These are phyloP conservation scores for Thuidium tamariscinum DNA, from an alignment of 225 moss, liverwort and hornwort species.

Conservation along the genomic window DNA sequence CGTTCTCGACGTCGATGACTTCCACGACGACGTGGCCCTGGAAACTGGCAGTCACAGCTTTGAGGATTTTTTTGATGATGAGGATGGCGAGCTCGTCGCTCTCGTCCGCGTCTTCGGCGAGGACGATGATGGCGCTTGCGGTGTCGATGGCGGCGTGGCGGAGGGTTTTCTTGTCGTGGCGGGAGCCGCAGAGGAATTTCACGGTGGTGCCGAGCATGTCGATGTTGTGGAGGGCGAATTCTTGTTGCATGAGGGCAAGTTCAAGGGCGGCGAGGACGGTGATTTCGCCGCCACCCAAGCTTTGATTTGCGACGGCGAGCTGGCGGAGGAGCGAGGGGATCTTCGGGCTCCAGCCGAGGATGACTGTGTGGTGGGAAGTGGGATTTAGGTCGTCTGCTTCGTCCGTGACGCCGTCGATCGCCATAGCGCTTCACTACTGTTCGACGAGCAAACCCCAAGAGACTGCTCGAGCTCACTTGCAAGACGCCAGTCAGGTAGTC, in stretches of 20 bases:
- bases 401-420: neutral
- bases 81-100: slow-evolving; percentile 60
- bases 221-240: slow-evolving; percentile 36
- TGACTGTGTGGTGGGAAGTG: slow-evolving; percentile 26
- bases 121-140: slow-evolving; percentile 63
- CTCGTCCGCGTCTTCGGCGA: slow-evolving; percentile 71
- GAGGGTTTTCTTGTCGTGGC: slow-evolving; percentile 35
- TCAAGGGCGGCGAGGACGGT: slow-evolving; percentile 61
- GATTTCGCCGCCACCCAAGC: slow-evolving; percentile 63
- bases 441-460: neutral
- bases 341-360: slow-evolving; percentile 80
- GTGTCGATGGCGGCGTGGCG: slow-evolving; percentile 24
- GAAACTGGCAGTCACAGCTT: slow-evolving; percentile 34
- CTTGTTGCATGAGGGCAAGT: slow-evolving; percentile 44
- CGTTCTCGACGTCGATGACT: slow-evolving; percentile 65
- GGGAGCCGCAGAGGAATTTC: slow-evolving; percentile 52
- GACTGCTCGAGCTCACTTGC: neutral
- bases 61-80: slow-evolving; percentile 30
- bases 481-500: neutral
- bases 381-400: neutral
- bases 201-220: slow-evolving; percentile 61
- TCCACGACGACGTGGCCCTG: slow-evolving; percentile 71
- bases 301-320: slow-evolving; percentile 71
- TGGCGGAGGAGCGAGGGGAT: slow-evolving; percentile 54
- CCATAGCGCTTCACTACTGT: neutral